A percentile compares a stretch with the other conserved stretches of the same genome.
These are phyloP conservation scores for Fusarium sp. DNA, from an alignment of 2,329 filamentous ascomycete genomes.

Conservation along the genomic window DNA sequence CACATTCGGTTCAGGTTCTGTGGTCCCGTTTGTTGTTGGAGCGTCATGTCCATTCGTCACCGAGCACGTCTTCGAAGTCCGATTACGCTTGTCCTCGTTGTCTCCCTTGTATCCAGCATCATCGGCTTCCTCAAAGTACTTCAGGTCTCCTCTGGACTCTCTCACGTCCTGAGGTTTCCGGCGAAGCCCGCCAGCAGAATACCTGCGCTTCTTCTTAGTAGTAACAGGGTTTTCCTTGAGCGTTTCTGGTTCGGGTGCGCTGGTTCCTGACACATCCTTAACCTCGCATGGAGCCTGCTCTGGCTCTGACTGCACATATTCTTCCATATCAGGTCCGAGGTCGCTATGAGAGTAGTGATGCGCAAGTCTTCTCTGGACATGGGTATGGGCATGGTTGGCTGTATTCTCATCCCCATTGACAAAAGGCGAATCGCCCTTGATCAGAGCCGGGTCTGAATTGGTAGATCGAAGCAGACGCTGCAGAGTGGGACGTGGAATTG, in stretches of 20 bases:
- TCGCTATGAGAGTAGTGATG: slow-evolving; percentile 54
- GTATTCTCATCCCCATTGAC: slow-evolving; percentile 14
- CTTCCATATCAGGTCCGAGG: slow-evolving; percentile 47
- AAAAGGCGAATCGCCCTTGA: slow-evolving; percentile 37
- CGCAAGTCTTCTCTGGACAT: slow-evolving; percentile 25
- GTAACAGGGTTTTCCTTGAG: slow-evolving; percentile 59
- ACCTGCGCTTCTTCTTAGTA: slow-evolving; percentile 76
- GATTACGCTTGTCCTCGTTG: slow-evolving; percentile 40
- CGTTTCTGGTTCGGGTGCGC: slow-evolving; percentile 75
- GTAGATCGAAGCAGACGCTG: slow-evolving; percentile 62
- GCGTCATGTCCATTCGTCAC: slow-evolving; percentile 51
- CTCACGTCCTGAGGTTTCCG: slow-evolving; percentile 81
- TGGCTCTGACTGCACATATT: slow-evolving; percentile 50
- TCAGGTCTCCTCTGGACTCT: slow-evolving; percentile 81
- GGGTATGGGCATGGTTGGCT: background rate
- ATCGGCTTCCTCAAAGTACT: slow-evolving; percentile 92
- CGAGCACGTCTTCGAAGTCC: slow-evolving; percentile 16
- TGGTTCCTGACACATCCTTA: slow-evolving; percentile 74
- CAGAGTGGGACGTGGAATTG: slow-evolving; percentile 70
- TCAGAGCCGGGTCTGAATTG: slow-evolving; percentile 62
- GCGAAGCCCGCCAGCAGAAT: slow-evolving; percentile 88
- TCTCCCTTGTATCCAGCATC: slow-evolving; percentile 86
- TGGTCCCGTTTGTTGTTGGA: slow-evolving; percentile 30
- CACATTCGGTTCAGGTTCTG: slow-evolving; percentile 16
- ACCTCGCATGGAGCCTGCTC: slow-evolving; percentile 56